Base-by-base conservation (phyloP, 2,329 filamentous ascomycete genomes). In the Pseudovirgaria hyperparasitica region DNA sequence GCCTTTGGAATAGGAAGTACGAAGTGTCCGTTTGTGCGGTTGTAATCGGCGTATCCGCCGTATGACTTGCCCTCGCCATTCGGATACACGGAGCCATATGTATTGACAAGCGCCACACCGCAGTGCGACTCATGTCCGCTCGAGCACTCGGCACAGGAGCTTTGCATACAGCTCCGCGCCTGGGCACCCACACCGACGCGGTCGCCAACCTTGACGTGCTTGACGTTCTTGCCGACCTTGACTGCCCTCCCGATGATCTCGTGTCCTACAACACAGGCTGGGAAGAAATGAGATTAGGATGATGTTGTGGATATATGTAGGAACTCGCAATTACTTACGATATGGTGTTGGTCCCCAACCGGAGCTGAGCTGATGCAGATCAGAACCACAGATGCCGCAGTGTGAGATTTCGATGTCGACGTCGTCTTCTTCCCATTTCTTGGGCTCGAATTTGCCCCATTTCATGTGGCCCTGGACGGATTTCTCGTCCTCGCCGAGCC, bases 21-120 rank as follows among this genome's bases (percentile, higher is more conserved):
- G 37, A 79, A 82, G 38, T 67, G 62, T 9, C 48, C 54, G 3
- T 60, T 60, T 0, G 55, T 59, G 16, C 70, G 60, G 48, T 61
- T 63, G 34, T 64, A 60, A 26, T 55, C 47, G 3, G 62, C 62
- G 36, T 67, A 70, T 3, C 52, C 77, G 6, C 78, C 78, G 35
- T 79, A 76, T 0, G 67, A 63, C 41, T 67, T 71, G 34, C 56
- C 63, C 0, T 76, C 76, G 12, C 72, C 71, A 38, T 76, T 60
- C 10, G 54, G 49, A 40, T 70, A 72, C n/a, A 52, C 58, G 26
- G 57, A 53, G 35, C 64, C 63, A 39, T 72, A 76, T 0, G 72
- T 76, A 30, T 63, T 57, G 18, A 64, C 45, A 45, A 63, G 61
- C 9, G 38, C 38, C 6, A 39, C 32, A 10, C 23, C n/a, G 42